Evolutionary conservation across 352 stramenopile genomes (phyloP).

Genomic region (Blastocystis sp.): DNA sequence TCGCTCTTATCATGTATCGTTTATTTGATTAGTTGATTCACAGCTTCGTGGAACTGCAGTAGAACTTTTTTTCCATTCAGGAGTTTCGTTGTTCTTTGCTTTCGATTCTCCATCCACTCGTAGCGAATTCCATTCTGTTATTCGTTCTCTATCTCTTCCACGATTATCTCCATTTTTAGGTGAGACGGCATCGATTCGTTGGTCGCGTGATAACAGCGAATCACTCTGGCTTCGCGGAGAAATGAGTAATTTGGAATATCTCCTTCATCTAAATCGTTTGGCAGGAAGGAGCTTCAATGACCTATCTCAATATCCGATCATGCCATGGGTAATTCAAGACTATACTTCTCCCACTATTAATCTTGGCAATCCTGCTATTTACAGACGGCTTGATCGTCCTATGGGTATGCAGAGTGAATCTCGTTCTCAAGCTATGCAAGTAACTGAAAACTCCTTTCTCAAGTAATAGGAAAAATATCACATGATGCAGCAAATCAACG

Average conservation of each 20-base stretch:
- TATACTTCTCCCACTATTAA: conserved; percentile 77
- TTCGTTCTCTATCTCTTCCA: background rate
- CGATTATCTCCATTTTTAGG: background rate
- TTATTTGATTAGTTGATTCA: background rate
- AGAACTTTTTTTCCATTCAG: conserved; percentile 63
- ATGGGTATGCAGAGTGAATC: conserved; percentile 83
- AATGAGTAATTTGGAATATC: conserved; percentile 95
- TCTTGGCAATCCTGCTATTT: conserved; percentile 73
- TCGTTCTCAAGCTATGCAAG: conserved; percentile 77
- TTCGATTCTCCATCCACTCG: background rate
- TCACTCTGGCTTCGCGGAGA: conserved; percentile 76
- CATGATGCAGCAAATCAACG: conserved; percentile 65
- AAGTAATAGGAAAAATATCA: conserved; percentile 60
- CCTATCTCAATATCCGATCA: conserved; percentile 82
- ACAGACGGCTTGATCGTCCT: conserved; percentile 86
- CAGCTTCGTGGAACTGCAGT: conserved; percentile 6
- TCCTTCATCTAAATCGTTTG: conserved; percentile 92
- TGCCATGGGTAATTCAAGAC: conserved; percentile 86
- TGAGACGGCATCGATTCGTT: conserved; percentile 15
- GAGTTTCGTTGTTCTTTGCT: conserved; percentile 24
- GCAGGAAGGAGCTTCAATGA: conserved; percentile 81
- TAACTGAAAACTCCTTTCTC: background rate
- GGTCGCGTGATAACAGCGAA: background rate
- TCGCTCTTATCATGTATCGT: background rate
- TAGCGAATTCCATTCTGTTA: background rate